These are phyloP conservation scores for Gynochthodes officinalis DNA, from an alignment of 257 asterid genomes.

Conservation along the genomic window DNA sequence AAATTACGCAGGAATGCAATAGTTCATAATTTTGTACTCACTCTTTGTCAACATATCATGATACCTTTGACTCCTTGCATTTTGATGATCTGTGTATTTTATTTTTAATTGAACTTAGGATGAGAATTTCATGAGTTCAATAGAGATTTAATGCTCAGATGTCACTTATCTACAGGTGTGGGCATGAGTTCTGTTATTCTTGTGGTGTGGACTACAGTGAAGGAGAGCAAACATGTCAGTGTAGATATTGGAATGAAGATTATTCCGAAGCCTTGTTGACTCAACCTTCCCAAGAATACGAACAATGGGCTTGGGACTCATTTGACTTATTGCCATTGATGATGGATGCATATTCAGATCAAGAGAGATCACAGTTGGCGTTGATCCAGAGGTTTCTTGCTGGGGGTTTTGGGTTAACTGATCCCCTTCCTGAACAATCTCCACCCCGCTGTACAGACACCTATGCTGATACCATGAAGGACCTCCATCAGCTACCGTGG, in stretches of 20 bases:
- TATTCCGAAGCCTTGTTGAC: slow-evolving; percentile 33
- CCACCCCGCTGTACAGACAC: slow-evolving; percentile 75
- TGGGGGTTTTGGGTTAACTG: slow-evolving; percentile 73
- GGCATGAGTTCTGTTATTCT: slow-evolving; percentile 77
- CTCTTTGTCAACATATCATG: neutral
- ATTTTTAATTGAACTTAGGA: slow-evolving; percentile 2
- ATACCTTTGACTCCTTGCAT: neutral
- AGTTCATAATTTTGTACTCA: neutral
- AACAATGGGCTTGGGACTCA: slow-evolving; percentile 95
- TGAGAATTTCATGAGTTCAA: neutral
- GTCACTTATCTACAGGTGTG: slow-evolving; percentile 53
- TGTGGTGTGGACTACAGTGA: slow-evolving; percentile 60
- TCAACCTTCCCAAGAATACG: slow-evolving; percentile 57
- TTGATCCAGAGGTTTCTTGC: slow-evolving; percentile 87
- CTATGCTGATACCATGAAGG: slow-evolving; percentile 85
- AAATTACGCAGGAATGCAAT: neutral
- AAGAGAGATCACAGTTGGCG: slow-evolving; percentile 91
- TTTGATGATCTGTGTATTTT: neutral
- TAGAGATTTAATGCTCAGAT: neutral
- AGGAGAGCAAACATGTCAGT: slow-evolving; percentile 63
- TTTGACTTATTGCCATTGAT: slow-evolving; percentile 64
- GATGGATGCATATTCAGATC: slow-evolving; percentile 87
- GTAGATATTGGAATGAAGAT: slow-evolving; percentile 65
- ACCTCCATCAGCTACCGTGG: slow-evolving; percentile 96
- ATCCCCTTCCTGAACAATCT: slow-evolving; percentile 54